These are phyloP conservation scores for Haematococcus lacustris DNA, from an alignment of 139 green algal genomes.

Conservation along the genomic window DNA sequence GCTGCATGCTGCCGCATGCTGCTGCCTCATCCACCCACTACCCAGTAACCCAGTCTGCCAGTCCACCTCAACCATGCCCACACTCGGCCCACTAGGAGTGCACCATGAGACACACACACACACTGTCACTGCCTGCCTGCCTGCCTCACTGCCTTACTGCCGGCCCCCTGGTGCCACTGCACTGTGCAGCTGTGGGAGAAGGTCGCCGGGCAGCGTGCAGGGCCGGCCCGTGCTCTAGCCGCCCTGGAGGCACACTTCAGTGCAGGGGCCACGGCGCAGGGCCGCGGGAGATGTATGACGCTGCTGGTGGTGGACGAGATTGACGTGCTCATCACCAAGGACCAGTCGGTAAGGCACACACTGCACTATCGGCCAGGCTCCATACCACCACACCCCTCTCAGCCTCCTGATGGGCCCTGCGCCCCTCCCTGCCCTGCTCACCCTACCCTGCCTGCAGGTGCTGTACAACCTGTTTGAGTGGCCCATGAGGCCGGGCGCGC, in stretches of 20 bases:
- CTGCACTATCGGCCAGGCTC: too few relatives aligned
- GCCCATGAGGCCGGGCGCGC: conserved; percentile 52
- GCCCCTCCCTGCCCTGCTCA: too few relatives aligned
- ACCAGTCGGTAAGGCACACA: conserved; percentile 70
- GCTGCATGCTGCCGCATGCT: neutral
- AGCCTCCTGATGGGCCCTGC: too few relatives aligned
- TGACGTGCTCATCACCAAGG: conserved; percentile 87
- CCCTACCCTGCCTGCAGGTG: conserved; percentile 44
- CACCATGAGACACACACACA: neutral
- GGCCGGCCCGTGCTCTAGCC: conserved; percentile 33
- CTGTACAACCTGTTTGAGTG: conserved; percentile 99
- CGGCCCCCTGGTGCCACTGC: too few relatives aligned
- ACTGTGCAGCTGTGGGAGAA: conserved; percentile 61
- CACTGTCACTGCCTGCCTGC: neutral
- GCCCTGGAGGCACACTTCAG: conserved; percentile 67
- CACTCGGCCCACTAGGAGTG: neutral
- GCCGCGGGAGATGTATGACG: conserved; percentile 22
- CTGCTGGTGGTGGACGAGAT: conserved; percentile 93
- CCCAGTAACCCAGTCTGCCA: neutral
- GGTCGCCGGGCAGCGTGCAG: conserved; percentile 63
- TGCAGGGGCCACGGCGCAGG: neutral
- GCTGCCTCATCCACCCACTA: neutral
- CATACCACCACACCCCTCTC: too few relatives aligned
- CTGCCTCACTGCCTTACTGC: neutral
- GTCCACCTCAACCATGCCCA: neutral